A percentile compares a stretch with the other conserved stretches of the same genome.
Conservation (phyloP, 2,329 filamentous ascomycete genomes). For the Colletotrichum shisoi region DNA sequence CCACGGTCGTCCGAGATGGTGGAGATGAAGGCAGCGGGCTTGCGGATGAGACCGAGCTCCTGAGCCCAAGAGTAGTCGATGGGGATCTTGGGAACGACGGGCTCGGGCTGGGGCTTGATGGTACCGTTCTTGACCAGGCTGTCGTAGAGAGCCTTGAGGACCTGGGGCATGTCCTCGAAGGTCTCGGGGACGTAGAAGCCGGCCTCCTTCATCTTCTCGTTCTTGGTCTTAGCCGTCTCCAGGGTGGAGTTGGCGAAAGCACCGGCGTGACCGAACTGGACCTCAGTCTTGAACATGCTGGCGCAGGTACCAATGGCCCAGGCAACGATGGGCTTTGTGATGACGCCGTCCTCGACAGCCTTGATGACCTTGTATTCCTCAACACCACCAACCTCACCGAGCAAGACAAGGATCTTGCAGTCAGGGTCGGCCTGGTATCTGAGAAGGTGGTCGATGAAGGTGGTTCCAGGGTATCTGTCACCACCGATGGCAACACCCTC, state of each 20-base stretch:
- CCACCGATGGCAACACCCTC: constrained; percentile 99
- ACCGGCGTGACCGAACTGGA: constrained; percentile 98
- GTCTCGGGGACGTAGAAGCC: constrained; percentile 94
- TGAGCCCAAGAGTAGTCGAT: constrained; percentile 99
- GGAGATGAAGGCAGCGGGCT: constrained; percentile 99
- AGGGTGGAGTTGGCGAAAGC: constrained; percentile 99
- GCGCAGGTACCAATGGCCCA: constrained; percentile 99
- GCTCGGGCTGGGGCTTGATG: constrained; percentile 87
- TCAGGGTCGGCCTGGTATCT: constrained; percentile 95
- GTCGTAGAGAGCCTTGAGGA: constrained; percentile 84
- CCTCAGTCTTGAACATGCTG: constrained; percentile 99
- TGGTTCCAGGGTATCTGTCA: constrained; percentile 98
- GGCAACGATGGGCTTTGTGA: constrained; percentile 98
- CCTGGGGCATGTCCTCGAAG: constrained; percentile 89
- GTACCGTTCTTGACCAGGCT: constrained; percentile 84
- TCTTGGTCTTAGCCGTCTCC: constrained; percentile 96
- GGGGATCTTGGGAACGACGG: constrained; percentile 96
- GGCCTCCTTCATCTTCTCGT: constrained; percentile 93
- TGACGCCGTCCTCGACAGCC: constrained; percentile 89
- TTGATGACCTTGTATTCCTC: constrained; percentile 99
- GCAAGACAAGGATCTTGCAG: constrained; percentile 94
- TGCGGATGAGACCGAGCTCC: constrained; percentile 98
- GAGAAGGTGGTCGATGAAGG: constrained; percentile 98
- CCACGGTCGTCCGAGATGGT: constrained; percentile 99
- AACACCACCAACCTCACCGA: constrained; percentile 98